phyloP scores from a whole-genome alignment of 805 yeast genomes.

The Saccharomycopsis fermentans region DNA sequence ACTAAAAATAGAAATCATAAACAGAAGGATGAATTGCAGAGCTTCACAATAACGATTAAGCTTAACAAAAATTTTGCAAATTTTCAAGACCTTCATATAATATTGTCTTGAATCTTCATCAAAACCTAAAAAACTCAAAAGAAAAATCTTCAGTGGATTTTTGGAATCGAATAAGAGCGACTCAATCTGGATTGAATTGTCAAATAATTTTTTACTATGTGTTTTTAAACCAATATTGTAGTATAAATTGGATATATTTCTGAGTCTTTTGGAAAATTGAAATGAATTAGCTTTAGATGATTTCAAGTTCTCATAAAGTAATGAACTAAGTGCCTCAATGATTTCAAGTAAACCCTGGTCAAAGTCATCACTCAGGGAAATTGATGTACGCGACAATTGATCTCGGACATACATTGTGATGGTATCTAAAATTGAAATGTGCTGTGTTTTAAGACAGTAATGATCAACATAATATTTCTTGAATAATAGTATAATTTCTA shows the following conservation, averaged over 20 bases:
- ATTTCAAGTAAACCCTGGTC: constrained; percentile 11
- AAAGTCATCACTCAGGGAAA: neutral
- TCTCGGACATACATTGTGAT: constrained; percentile 2
- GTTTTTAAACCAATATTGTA: constrained; percentile 31
- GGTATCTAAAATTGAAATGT: constrained; percentile 6
- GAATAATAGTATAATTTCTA: neutral
- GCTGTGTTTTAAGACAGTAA: neutral
- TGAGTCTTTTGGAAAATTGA: constrained; percentile 28
- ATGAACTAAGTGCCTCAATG: constrained; percentile 5
- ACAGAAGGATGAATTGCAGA: neutral
- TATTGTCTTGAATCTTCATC: constrained; percentile 18
- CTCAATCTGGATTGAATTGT: neutral
- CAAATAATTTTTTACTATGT: constrained; percentile 2
- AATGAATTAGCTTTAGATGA: neutral
- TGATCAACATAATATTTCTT: neutral
- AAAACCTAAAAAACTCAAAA: neutral
- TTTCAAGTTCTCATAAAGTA: neutral
- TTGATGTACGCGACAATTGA: neutral
- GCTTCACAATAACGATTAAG: constrained; percentile 15
- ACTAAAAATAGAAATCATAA: neutral
- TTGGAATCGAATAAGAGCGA: neutral
- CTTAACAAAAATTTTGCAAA: constrained; percentile 23
- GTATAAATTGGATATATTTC: constrained; percentile 37
- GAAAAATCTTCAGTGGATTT: neutral
- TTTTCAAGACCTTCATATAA: constrained; percentile 27